Evolutionary conservation across 345 rosid species (phyloP), one percentile per base, ranked within the genome.

Genomic region (Ricinus communis): DNA sequence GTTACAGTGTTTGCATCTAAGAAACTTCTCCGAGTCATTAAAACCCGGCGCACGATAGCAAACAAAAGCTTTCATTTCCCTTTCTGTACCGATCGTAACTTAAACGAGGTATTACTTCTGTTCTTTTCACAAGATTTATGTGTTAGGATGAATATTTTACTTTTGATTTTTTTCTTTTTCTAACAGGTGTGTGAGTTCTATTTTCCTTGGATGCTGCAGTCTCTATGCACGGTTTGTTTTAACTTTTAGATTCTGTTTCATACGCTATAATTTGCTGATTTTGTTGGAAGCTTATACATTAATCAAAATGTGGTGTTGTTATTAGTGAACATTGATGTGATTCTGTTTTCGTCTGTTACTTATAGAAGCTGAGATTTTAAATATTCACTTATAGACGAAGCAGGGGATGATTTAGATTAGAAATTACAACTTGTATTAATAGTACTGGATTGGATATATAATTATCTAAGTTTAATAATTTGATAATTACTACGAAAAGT

Each of bases 171-270:
- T 12, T 3, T 43, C 24, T 3, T 1, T 24, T 43, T 27, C 25
- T 3, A 22, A 0, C 56, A 30, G 43, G 41, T 49, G 30, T 47
- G 18, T 30, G 11, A 49, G 3, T 33, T 65, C 56, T 47, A 27
- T 21, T 65, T 4, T 25, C 14, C 38, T 28, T 49, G 38, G 69
- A 65, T 64, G 68, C 38, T 45, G 67, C 67, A 45, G 67, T 15
- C 21, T 43, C 52, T 64, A 14, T 40, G 55, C 38, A 65, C 38
- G 69, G 69, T 65, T 65, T 9, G 69, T 65, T 65, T 49, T 21
- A 41, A 47, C 4, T 15, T 64, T 15, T 24, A 43, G 19, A 5
- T 25, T 8, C n/a, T 41, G 8, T 46, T 62, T n/a, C n/a, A n/a
- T n/a, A n/a, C n/a, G n/a, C n/a, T n/a, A 3, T 62, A 16, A 21